Base-by-base conservation (phyloP, 2,329 filamentous ascomycete species). In the Neophaeococcomyces mojaviensis region DNA sequence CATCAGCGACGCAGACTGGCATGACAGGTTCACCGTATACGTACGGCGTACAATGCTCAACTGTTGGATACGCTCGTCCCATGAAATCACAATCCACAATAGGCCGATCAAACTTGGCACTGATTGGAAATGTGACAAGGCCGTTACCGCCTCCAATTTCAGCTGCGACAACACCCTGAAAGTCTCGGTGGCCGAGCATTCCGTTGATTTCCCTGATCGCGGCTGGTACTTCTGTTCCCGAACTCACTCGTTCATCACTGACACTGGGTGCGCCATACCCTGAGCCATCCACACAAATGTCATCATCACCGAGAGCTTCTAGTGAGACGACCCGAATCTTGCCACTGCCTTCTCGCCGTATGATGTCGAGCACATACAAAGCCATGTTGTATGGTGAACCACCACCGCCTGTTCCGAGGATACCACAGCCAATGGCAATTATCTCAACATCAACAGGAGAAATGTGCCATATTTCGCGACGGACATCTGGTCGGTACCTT, bases 81-180 rank as follows among this genome's bases (percentile, higher is more conserved):
- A 73, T 73, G 59, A 69, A 64, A 51, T 73, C 70, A 6, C 65
- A 69, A 45, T 73, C 70, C 9, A 72, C 62, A 20, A 64, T 64
- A 1, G 69, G 68, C 8, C 68, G 55, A 35, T 68, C 60, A 36
- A 59, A 61, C 18, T 55, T 48, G 30, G 53, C 58, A 35, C 58
- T 53, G 5, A 51, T 58, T 32, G 51, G 60, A 52, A 56, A 60
- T 30, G 49, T 61, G 48, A 55, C 52, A 31, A 64, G 50, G 2
- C 70, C 69, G 49, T 72, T 72, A 1, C 64, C 56, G 24, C 62
- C 59, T 12, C 62, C 61, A 31, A 64, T 62, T 45, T 64, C 60
- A 45, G 55, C 56, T 7, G 60, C 56, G 15, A 62, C 52, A 10
- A 70, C 60, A 4, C 60, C 65, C 6, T 60, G 52, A 45, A 69